phyloP scores from a whole-genome alignment of 441 rosid species.

The Gossypium lobatum region DNA sequence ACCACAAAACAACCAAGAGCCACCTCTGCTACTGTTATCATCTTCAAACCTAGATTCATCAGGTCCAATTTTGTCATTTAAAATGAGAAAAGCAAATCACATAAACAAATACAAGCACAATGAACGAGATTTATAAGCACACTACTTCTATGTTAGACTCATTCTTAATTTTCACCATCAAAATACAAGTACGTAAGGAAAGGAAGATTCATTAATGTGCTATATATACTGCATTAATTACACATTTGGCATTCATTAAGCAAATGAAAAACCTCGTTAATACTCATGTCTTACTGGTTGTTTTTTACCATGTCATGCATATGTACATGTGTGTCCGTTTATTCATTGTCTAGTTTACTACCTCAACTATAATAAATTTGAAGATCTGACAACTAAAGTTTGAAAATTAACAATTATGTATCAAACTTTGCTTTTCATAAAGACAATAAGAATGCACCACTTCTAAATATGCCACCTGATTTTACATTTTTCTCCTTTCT shows the following conservation, averaged over 20 bases:
- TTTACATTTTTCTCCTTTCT: not conserved
- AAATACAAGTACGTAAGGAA: not conserved
- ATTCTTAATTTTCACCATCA: not conserved
- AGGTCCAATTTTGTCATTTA: not conserved
- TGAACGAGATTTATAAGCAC: not conserved
- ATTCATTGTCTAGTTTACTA: not conserved
- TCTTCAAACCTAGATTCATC: slow-evolving; percentile 63
- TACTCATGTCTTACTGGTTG: not conserved
- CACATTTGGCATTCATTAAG: not conserved
- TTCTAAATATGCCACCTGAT: not conserved
- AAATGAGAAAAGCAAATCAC: not conserved
- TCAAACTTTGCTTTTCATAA: not conserved
- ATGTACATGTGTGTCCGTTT: not conserved
- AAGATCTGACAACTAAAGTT: not conserved
- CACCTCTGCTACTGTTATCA: slow-evolving; percentile 40
- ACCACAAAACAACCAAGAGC: slow-evolving; percentile 41
- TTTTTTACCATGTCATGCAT: not conserved
- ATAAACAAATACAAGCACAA: not conserved
- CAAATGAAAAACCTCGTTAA: not conserved
- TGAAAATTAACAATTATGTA: not conserved
- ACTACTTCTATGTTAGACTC: not conserved
- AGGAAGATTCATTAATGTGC: not conserved
- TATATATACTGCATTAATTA: not conserved
- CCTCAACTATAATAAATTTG: not conserved
- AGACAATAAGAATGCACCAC: not conserved